These are phyloP conservation scores for Melocanna baccifera DNA, from an alignment of 176 grass and related monocot genomes.

Conservation along the genomic window DNA sequence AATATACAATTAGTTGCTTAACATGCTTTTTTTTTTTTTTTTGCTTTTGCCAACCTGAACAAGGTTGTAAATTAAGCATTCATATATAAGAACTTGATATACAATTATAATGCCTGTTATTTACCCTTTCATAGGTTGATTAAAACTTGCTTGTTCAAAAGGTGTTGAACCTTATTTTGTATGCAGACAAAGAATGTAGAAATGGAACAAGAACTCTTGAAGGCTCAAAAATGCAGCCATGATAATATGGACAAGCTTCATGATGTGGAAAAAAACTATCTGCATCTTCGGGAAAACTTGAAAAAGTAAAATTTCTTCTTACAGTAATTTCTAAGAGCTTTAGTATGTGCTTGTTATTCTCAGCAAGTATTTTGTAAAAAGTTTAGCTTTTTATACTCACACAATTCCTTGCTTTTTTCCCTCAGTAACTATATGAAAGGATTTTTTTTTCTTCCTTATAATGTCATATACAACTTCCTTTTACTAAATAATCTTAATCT, in stretches of 20 bases:
- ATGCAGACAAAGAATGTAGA: constrained; percentile 55
- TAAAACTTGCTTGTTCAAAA: constrained; percentile 11
- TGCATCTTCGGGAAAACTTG: constrained; percentile 62
- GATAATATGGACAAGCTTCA: constrained; percentile 74
- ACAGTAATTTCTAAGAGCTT: background rate
- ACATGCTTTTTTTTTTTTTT: background rate
- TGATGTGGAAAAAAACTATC: constrained; percentile 65
- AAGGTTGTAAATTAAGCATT: background rate
- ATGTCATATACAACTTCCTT: background rate
- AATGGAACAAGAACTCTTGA: constrained; percentile 67
- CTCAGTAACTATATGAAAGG: background rate
- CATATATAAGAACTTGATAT: background rate
- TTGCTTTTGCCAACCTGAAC: background rate
- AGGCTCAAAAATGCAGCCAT: constrained; percentile 52
- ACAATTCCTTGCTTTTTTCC: background rate
- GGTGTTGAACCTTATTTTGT: constrained; percentile 7
- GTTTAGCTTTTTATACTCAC: background rate
- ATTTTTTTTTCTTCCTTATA: background rate
- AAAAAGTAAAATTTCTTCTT: constrained; percentile 48
- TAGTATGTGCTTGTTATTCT: background rate
- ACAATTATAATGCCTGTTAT: background rate
- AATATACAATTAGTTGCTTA: background rate
- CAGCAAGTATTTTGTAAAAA: background rate
- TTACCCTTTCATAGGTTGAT: background rate
- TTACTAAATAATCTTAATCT: constrained; percentile 13